Evolutionary conservation across 805 yeast species (phyloP), one percentile per base, ranked within the genome.

Genomic region (Pichia ethanolica): DNA sequence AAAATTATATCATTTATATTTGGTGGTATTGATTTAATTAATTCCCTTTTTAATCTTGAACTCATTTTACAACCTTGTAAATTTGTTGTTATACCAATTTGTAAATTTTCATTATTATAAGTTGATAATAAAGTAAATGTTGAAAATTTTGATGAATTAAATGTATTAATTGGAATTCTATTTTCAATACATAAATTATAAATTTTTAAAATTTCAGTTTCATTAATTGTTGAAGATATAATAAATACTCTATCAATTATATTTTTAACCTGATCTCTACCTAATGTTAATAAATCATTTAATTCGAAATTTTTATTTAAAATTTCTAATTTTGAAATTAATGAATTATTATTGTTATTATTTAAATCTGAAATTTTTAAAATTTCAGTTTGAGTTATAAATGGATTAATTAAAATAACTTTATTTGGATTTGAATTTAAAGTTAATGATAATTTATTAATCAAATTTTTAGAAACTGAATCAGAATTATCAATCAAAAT

Each of bases 51-150:
- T 57, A 90, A 75, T 57, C 96, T 73, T 48, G 82, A 78, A 1
- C 96, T 95, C 46, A 90, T 70, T 46, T 88, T 79, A 68, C 97
- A 90, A 5, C 97, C 97, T 66, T 86, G 86, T 0, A 96, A 95
- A 28, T 82, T 78, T 0, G 97, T 90, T 3, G 91, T 81, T 9
- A 90, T 79, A 0, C 96, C 95, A 46, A 90, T 56, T 63, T 86
- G 91, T 65, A 90, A 80, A 34, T 53, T 48, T 46, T 95, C 93
- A 49, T 82, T 81, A 2, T 71, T 68, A 60, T 77, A 79, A 0
- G 90, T 79, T 0, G 97, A 85, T 26, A 89, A 70, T 47, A 89
- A 64, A 0, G 91, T 79, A 63, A 90, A 90, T 0, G 90, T 79
- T 48, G 93, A 86, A 28, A 75, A 71, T 34, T 81, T 81, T 0